Evolutionary conservation across 2,329 filamentous ascomycete species (phyloP), one percentile per base, ranked within the genome.

Genomic region (Fusarium stilboides): DNA sequence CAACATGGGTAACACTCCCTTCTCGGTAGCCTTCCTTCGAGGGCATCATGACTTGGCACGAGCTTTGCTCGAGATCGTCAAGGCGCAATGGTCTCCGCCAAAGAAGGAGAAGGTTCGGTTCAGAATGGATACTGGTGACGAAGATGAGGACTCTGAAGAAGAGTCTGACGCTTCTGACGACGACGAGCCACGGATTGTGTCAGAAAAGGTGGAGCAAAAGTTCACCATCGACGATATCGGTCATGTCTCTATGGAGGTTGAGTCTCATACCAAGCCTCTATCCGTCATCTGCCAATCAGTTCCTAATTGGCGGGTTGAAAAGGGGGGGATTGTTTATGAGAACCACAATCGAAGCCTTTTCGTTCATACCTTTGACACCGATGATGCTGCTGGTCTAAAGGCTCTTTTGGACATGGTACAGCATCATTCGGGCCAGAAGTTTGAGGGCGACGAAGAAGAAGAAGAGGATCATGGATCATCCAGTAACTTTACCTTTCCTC

Each of bases 171-270:
- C 19, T 19, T 53, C 70, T 10, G 52, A 80, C 2, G 80, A 78
- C 2, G 77, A 78, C 6, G 79, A 81, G 43, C 82, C 83, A 19
- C 80, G 80, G 8, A 83, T 88, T 40, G 80, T 83, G 47, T 80
- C 80, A 17, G 85, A 90, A 62, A 82, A 89, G 40, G 80, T 93
- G 28, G 87, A 91, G 69, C 87, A 91, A 14, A 83, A 86, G 36
- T 93, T 92, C 76, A 96, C 93, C 0, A 86, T 95, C 53, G 91
- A 96, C 17, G 89, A 93, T 70, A 85, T 96, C 59, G 91, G 91
- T 0, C 87, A 92, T 68, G 83, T 92, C 6, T 88, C 87, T 1
- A 89, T 87, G 74, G 85, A 91, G 57, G 91, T 94, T 61, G 89
- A 92, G 75, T 92, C 91, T 58, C 79, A 83, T 17, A 79, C 85